Base-by-base conservation (phyloP, 805 yeast species). In the Tanozyma kutaoensis region DNA sequence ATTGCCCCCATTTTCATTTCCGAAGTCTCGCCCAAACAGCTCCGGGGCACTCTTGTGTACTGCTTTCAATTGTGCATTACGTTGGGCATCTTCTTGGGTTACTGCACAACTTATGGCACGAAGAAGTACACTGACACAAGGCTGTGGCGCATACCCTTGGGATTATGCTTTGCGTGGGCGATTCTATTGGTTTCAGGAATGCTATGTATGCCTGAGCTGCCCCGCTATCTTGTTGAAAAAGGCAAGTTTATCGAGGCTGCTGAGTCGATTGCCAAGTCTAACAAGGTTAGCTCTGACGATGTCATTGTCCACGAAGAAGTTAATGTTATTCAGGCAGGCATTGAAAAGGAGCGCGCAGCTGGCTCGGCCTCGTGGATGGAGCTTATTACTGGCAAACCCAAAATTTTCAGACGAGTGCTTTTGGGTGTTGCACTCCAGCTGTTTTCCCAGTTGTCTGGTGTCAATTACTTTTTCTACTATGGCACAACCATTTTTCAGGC, bases 161-260 rank as follows among this genome's bases (percentile, higher is more conserved):
- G 69, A 23, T 46, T 71, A 8, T 18, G 20, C 20, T 18, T 18
- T 18, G 20, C 10, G 9, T 18, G 20, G 20, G 20, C 20, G 8
- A 10, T 10, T 18, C 8, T 18, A 10, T 8, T 18, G 20, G 20
- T 18, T 18, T 8, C 9, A 8, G 20, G 20, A 8, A 18, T 18
- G 20, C 8, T 18, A 10, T 8, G 10, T 10, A 18, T 18, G 20
- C 20, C 20, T 18, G 8, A 10, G 10, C 10, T 8, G 20, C 8
- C 20, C 20, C 8, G 20, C 20, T 8, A 18, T 8, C n/a, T n/a
- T n/a, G n/a, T n/a, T n/a, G n/a, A n/a, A n/a, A n/a, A n/a, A n/a
- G n/a, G n/a, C n/a, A n/a, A n/a, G n/a, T n/a, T n/a, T n/a, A n/a
- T n/a, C n/a, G n/a, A n/a, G n/a, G n/a, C n/a, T n/a, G n/a, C n/a